A percentile compares a stretch with the other conserved stretches of the same genome.
phyloP scores from a whole-genome alignment of 768 basidiomycete genomes.

The Rhodosporidiobolus sp. region DNA sequence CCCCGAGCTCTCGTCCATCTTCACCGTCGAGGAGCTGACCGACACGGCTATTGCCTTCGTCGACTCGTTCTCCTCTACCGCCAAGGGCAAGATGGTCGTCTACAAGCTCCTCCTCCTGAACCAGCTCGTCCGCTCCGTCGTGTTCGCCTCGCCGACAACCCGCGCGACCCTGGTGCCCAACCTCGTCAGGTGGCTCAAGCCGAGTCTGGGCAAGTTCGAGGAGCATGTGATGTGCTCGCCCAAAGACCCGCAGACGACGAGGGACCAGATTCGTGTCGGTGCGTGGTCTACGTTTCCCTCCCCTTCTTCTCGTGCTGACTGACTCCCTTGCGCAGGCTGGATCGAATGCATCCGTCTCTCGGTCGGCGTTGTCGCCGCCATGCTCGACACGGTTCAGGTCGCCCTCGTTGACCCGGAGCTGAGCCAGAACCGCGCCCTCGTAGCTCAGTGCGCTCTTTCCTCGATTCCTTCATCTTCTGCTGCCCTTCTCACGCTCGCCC shows the following conservation, averaged over 20 bases:
- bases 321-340: constrained; percentile 54
- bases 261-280: constrained; percentile 70
- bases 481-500: too few relatives aligned
- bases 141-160: constrained; percentile 78
- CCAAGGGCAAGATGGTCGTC: constrained; percentile 81
- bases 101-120: constrained; percentile 93
- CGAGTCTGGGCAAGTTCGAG: constrained; percentile 87
- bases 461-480: too few relatives aligned
- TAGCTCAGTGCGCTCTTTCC: constrained; percentile 52
- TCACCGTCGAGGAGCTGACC: constrained; percentile 75
- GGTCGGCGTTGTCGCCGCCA: constrained; percentile 79
- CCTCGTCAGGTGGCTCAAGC: constrained; percentile 89
- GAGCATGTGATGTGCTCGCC: constrained; percentile 63
- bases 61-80: constrained; percentile 64
- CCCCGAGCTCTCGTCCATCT: constrained; percentile 79
- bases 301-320: too few relatives aligned
- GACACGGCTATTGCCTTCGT: constrained; percentile 82
- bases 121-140: constrained; percentile 80
- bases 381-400: constrained; percentile 84
- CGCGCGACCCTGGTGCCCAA: constrained; percentile 78
- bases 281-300: too few relatives aligned
- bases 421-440: constrained; percentile 59
- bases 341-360: constrained; percentile 85
- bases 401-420: constrained; percentile 68
- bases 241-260: constrained; percentile 63